A percentile compares a stretch with the other conserved stretches of the same genome.
Evolutionary conservation across 1,284 basidiomycete genomes (phyloP).

Genomic region (Paramarasmius palmivorus): DNA sequence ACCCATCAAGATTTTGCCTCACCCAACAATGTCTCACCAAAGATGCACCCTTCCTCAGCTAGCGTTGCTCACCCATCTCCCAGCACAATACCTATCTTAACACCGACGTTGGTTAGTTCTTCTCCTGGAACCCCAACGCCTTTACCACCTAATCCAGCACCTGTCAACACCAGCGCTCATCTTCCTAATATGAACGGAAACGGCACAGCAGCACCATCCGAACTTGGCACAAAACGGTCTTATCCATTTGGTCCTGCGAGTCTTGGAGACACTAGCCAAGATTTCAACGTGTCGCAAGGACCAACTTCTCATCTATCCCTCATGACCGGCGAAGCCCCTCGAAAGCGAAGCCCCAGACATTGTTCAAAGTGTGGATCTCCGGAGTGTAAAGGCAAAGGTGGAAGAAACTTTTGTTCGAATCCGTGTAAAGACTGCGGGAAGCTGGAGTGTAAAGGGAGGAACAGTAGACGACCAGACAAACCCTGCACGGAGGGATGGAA

Average conservation of each 20-base stretch:
- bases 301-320: background rate
- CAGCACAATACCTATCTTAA: slow-evolving; percentile 10
- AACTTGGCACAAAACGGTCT: slow-evolving; percentile 1
- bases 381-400: slow-evolving; percentile 78
- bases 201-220: background rate
- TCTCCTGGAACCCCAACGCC: background rate
- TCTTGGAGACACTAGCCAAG: background rate
- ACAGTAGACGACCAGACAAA: slow-evolving; percentile 72
- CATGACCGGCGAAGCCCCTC: slow-evolving; percentile 1
- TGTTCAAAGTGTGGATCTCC: slow-evolving; percentile 75
- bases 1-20: background rate
- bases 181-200: background rate
- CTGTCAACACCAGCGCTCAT: background rate
- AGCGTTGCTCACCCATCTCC: background rate
- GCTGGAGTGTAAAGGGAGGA: slow-evolving; percentile 69
- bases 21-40: background rate
- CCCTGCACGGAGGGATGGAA: slow-evolving; percentile 64
- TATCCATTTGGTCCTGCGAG: background rate
- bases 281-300: background rate
- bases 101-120: slow-evolving; percentile 8
- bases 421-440: slow-evolving; percentile 76
- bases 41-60: slow-evolving; percentile 3
- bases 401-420: slow-evolving; percentile 65
- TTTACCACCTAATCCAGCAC: background rate
- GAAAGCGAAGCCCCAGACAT: slow-evolving; percentile 40